phyloP scores from a whole-genome alignment of 2,329 filamentous ascomycete genomes.

The Pseudogymnoascus destructans region DNA sequence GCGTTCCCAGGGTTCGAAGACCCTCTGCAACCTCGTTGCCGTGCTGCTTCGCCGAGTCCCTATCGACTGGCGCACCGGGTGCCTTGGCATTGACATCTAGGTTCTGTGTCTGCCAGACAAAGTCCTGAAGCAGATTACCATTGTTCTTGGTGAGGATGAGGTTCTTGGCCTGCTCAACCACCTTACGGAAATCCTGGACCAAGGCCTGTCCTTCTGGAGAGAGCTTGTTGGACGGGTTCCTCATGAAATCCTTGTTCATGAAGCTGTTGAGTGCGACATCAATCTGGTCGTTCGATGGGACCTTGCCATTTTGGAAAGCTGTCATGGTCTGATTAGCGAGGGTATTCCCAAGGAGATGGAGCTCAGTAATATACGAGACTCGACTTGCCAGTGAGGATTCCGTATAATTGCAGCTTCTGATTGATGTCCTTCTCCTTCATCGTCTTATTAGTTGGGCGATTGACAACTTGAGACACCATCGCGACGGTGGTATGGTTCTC shows the following conservation, averaged over 20 bases:
- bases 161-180: slow-evolving; percentile 73
- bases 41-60: slow-evolving; percentile 68
- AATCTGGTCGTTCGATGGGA: slow-evolving; percentile 67
- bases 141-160: slow-evolving; percentile 88
- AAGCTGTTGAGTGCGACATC: slow-evolving; percentile 89
- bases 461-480: slow-evolving; percentile 15
- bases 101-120: slow-evolving; percentile 84
- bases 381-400: slow-evolving; percentile 56
- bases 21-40: slow-evolving; percentile 74
- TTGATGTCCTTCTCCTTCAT: slow-evolving; percentile 51
- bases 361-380: background rate
- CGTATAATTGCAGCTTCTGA: slow-evolving; percentile 87
- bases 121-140: slow-evolving; percentile 87
- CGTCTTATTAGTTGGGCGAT: slow-evolving; percentile 21
- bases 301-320: slow-evolving; percentile 81
- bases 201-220: slow-evolving; percentile 73
- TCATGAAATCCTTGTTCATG: slow-evolving; percentile 56
- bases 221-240: slow-evolving; percentile 59
- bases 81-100: slow-evolving; percentile 49
- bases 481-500: background rate
- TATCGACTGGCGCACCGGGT: slow-evolving; percentile 57
- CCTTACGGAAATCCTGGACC: slow-evolving; percentile 61
- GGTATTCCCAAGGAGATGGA: background rate
- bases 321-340: slow-evolving; percentile 19
- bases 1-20: slow-evolving; percentile 71